Evolutionary conservation across 495 filamentous ascomycete species (phyloP).

Genomic region (Lophiostoma macrostomum): DNA sequence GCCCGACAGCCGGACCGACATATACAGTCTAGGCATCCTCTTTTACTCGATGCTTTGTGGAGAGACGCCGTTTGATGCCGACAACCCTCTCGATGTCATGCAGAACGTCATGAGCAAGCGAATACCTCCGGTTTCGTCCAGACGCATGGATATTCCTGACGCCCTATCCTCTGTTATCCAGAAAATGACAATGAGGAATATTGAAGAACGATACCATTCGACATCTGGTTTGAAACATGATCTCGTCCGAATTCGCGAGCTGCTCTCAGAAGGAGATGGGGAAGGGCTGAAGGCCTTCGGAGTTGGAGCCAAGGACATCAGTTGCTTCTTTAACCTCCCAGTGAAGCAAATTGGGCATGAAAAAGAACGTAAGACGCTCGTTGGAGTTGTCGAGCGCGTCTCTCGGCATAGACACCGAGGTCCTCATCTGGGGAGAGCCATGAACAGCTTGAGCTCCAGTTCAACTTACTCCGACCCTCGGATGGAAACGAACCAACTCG

Average conservation of each 20-base stretch:
- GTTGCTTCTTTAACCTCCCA: constrained; percentile 82
- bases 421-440: constrained; percentile 36
- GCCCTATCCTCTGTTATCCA: constrained; percentile 75
- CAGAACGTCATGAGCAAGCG: constrained; percentile 77
- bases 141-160: constrained; percentile 76
- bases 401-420: constrained; percentile 57
- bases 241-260: constrained; percentile 61
- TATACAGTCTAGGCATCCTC: constrained; percentile 80
- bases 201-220: constrained; percentile 80
- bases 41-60: constrained; percentile 84
- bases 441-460: constrained; percentile 50
- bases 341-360: constrained; percentile 73
- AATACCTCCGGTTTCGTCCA: constrained; percentile 67
- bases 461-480: constrained; percentile 34
- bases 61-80: constrained; percentile 71
- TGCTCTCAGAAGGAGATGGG: constrained; percentile 72
- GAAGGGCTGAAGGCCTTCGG: constrained; percentile 64
- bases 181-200: constrained; percentile 83
- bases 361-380: constrained; percentile 63
- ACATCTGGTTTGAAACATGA: constrained; percentile 78
- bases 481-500: constrained; percentile 24
- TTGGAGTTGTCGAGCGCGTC: constrained; percentile 70
- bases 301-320: constrained; percentile 73
- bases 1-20: constrained; percentile 84
- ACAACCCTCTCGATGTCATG: constrained; percentile 78